Evolutionary conservation across 495 filamentous ascomycete genomes (phyloP).

Genomic region (Cercophora samala): DNA sequence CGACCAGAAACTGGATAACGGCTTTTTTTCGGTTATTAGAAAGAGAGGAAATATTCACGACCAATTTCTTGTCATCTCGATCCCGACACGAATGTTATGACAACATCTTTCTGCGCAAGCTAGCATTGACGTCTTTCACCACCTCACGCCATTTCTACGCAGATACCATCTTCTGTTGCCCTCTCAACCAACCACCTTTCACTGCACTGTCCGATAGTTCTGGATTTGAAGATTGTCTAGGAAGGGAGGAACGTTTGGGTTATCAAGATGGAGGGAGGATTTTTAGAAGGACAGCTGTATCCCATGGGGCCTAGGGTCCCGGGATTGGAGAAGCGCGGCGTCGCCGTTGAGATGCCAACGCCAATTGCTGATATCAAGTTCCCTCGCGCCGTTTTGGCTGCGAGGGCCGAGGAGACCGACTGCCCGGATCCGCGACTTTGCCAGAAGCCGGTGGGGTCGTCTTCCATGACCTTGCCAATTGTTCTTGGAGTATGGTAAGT

Average conservation of each 20-base stretch:
- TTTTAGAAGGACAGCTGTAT: conserved; percentile 21
- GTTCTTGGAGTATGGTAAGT: conserved; percentile 81
- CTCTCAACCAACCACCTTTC: conserved; percentile 8
- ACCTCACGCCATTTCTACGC: not conserved
- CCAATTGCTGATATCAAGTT: conserved; percentile 17
- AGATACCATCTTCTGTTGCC: conserved; percentile 13
- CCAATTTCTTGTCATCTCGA: conserved; percentile 6
- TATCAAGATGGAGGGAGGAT: conserved; percentile 30
- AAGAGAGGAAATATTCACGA: not conserved
- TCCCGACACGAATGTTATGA: conserved; percentile 34
- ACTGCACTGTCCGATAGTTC: not conserved
- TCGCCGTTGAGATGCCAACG: conserved; percentile 17
- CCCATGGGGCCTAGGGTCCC: conserved; percentile 33
- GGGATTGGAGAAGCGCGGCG: conserved; percentile 4
- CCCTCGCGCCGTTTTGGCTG: conserved; percentile 22
- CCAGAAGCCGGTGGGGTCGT: conserved; percentile 55
- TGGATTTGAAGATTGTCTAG: conserved; percentile 8
- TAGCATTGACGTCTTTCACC: conserved; percentile 20
- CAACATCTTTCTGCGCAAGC: conserved; percentile 18
- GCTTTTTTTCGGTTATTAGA: not conserved
- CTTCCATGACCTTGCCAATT: conserved; percentile 67
- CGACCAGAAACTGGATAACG: not conserved
- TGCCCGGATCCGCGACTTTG: conserved; percentile 37
- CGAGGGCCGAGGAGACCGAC: conserved; percentile 21
- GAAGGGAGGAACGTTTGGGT: conserved; percentile 16